Evolutionary conservation across 129 eudicot genomes (phyloP).

Genomic region (Calendula officinalis): DNA sequence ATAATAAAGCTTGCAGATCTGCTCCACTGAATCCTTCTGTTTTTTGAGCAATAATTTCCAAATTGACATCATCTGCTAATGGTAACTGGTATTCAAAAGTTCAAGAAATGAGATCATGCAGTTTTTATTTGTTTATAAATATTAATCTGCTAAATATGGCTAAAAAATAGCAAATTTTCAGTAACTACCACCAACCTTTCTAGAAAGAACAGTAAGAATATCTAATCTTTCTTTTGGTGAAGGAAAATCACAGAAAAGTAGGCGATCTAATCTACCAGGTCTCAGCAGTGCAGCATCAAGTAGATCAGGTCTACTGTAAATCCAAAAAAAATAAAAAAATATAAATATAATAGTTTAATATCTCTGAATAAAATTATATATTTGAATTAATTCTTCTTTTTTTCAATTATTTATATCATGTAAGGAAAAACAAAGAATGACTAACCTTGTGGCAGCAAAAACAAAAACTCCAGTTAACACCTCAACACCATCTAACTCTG

Average conservation of each 20-base stretch:
- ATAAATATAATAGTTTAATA: neutral
- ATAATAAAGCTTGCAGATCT: slow-evolving; percentile 92
- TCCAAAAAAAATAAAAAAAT: slow-evolving; percentile 8
- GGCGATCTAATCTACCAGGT: slow-evolving; percentile 92
- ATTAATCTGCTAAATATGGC: neutral
- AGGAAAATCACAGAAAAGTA: slow-evolving; percentile 93
- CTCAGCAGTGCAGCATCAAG: slow-evolving; percentile 95
- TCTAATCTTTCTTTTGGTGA: slow-evolving; percentile 71
- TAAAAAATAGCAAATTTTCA: neutral
- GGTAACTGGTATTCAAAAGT: slow-evolving; percentile 51
- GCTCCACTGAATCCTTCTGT: slow-evolving; percentile 97
- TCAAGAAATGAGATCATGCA: slow-evolving; percentile 8
- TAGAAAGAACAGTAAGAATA: slow-evolving; percentile 82
- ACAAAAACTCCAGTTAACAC: slow-evolving; percentile 94
- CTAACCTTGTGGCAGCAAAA: slow-evolving; percentile 94
- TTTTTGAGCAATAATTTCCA: slow-evolving; percentile 51
- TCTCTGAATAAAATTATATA: neutral
- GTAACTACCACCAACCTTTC: slow-evolving; percentile 45
- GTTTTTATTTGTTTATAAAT: neutral
- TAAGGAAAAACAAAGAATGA: slow-evolving; percentile 16
- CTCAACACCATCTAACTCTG: slow-evolving; percentile 98
- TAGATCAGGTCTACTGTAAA: slow-evolving; percentile 89
- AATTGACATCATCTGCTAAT: slow-evolving; percentile 65
- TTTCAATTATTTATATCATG: neutral
- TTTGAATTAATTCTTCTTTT: neutral